phyloP scores from a whole-genome alignment of 805 yeast genomes.

The Lipomyces starkeyi region DNA sequence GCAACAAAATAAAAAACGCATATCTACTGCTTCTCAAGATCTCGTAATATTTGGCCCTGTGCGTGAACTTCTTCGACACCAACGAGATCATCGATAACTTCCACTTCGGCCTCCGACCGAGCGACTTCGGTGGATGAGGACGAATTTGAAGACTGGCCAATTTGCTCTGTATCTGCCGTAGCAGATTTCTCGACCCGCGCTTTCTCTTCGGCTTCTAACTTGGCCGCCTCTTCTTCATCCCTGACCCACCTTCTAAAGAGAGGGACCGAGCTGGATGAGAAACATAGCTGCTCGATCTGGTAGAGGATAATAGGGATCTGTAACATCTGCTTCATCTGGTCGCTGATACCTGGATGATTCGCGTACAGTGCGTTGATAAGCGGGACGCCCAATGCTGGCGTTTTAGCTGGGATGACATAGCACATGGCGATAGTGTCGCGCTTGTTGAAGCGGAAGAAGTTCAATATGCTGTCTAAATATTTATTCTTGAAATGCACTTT shows the following conservation, averaged over 20 bases:
- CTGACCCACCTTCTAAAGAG: constrained; percentile 73
- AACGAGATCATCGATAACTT: not conserved
- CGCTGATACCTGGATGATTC: constrained; percentile 46
- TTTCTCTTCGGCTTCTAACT: constrained; percentile 6
- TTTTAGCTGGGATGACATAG: constrained; percentile 91
- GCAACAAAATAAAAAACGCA: not conserved
- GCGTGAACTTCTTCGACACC: not conserved
- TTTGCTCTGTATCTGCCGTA: constrained; percentile 9
- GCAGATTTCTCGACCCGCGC: constrained; percentile 12
- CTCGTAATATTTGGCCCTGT: not conserved
- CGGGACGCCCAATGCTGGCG: constrained; percentile 91
- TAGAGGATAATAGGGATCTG: constrained; percentile 86
- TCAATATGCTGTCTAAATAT: constrained; percentile 26
- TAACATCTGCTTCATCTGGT: constrained; percentile 63
- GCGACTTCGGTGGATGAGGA: constrained; percentile 6
- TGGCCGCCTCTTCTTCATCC: constrained; percentile 30
- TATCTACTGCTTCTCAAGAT: not conserved
- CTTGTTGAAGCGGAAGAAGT: constrained; percentile 67
- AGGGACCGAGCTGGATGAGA: constrained; percentile 73
- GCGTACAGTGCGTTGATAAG: constrained; percentile 80
- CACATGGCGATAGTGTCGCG: constrained; percentile 77
- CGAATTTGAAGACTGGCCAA: constrained; percentile 6
- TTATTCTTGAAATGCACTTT: constrained; percentile 30
- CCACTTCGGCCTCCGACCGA: not conserved
- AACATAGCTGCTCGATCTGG: constrained; percentile 86